These are phyloP conservation scores for Magnaporthales sp. DNA, from an alignment of 2,329 filamentous ascomycete genomes.

Conservation along the genomic window DNA sequence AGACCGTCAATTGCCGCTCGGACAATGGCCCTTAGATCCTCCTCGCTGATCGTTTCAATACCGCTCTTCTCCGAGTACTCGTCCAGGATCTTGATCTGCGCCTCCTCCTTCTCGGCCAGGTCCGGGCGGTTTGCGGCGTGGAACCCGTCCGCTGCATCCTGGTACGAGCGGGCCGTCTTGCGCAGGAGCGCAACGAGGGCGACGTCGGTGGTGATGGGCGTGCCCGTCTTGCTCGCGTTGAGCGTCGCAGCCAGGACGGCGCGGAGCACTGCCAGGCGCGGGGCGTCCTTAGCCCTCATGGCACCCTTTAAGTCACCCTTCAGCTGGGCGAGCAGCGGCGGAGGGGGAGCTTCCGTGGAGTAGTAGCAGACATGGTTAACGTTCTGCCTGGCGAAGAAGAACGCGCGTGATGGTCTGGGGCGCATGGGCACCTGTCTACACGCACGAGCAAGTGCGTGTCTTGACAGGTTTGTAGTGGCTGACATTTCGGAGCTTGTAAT, in stretches of 20 bases:
- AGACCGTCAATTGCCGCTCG: slow-evolving; percentile 40
- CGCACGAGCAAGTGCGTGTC: not conserved
- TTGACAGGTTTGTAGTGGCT: not conserved
- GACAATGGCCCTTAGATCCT: slow-evolving; percentile 48
- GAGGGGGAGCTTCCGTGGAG: slow-evolving; percentile 24
- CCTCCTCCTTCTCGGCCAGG: slow-evolving; percentile 60
- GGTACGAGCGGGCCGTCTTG: slow-evolving; percentile 48
- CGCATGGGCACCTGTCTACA: not conserved
- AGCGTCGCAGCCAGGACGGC: slow-evolving; percentile 59
- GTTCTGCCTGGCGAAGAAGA: not conserved
- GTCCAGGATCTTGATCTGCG: slow-evolving; percentile 55
- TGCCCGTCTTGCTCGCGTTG: slow-evolving; percentile 65
- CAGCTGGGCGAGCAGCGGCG: slow-evolving; percentile 43
- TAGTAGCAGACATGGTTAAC: slow-evolving; percentile 13
- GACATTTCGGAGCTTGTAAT: not conserved
- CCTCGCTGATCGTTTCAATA: slow-evolving; percentile 48
- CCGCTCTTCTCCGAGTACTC: slow-evolving; percentile 54
- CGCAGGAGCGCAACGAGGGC: slow-evolving; percentile 60
- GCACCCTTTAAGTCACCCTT: slow-evolving; percentile 55
- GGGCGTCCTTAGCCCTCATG: slow-evolving; percentile 56
- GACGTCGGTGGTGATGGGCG: slow-evolving; percentile 61
- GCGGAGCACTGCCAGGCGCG: slow-evolving; percentile 61
- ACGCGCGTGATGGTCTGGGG: not conserved
- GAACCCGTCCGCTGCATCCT: slow-evolving; percentile 57
- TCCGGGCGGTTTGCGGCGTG: slow-evolving; percentile 55